Evolutionary conservation across 331 rosid species (phyloP).

Genomic region (Dryas integrifolia): DNA sequence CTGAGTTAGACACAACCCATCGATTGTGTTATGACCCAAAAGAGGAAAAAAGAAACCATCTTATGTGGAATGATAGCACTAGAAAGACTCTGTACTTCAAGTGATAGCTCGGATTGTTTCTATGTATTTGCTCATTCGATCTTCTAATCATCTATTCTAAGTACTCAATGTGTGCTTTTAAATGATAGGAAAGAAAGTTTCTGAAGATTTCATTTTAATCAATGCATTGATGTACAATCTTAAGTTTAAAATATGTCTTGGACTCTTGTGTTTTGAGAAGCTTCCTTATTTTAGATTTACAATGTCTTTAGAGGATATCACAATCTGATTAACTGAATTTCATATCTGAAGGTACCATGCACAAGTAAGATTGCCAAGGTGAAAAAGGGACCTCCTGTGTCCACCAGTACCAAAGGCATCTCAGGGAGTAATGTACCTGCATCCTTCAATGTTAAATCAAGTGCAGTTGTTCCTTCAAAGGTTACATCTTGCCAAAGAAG

Average conservation of each 20-base stretch:
- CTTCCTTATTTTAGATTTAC: too few relatives aligned
- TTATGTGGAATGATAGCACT: too few relatives aligned
- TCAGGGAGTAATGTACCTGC: slow-evolving; percentile 27
- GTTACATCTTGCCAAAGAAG: slow-evolving; percentile 31
- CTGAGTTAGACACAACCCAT: not conserved
- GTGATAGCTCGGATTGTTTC: too few relatives aligned
- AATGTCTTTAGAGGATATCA: not conserved
- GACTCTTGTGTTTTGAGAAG: not conserved
- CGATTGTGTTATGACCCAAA: not conserved
- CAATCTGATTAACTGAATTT: slow-evolving; percentile 4
- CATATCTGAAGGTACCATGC: slow-evolving; percentile 45
- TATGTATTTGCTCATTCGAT: not conserved
- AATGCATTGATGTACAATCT: not conserved
- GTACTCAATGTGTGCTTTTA: not conserved
- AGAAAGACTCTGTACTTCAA: too few relatives aligned
- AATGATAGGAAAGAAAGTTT: not conserved
- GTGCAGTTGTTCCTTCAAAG: slow-evolving; percentile 40
- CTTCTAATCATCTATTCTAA: not conserved
- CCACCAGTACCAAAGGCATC: slow-evolving; percentile 20
- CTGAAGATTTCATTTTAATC: not conserved
- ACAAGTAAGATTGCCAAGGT: slow-evolving; percentile 54
- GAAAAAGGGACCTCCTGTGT: slow-evolving; percentile 48
- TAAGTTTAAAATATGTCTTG: not conserved
- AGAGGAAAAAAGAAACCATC: not conserved
- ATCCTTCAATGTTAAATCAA: slow-evolving; percentile 40